phyloP scores from a whole-genome alignment of 2,329 filamentous ascomycete species.

The Stemphylium vesicarium region DNA sequence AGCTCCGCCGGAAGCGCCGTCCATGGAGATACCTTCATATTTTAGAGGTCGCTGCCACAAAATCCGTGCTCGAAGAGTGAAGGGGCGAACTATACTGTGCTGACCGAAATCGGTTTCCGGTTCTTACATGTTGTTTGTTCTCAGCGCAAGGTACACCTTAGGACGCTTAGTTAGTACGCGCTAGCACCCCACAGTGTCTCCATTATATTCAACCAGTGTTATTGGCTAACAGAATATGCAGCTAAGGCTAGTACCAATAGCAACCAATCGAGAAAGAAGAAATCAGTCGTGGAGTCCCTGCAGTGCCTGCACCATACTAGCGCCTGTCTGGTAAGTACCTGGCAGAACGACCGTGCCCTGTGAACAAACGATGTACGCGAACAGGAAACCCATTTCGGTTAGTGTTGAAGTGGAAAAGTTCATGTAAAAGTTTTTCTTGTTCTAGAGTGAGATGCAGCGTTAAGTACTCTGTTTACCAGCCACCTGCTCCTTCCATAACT shows the following conservation, averaged over 20 bases:
- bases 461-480: too few species aligned
- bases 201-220: too few species aligned
- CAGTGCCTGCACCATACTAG: background rate
- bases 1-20: background rate
- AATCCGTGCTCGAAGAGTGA: too few species aligned
- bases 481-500: too few species aligned
- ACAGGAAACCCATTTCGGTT: too few species aligned
- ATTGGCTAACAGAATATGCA: background rate
- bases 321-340: background rate
- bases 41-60: background rate
- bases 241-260: background rate
- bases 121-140: background rate
- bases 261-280: background rate
- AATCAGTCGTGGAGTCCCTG: background rate
- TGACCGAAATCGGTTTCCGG: background rate
- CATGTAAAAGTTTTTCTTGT: too few species aligned
- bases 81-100: background rate
- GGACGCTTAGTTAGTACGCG: background rate
- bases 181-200: background rate
- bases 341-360: background rate
- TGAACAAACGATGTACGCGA: too few species aligned
- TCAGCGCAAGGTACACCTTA: background rate
- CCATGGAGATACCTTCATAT: background rate
- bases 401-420: too few species aligned
- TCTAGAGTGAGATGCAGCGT: too few species aligned